Evolutionary conservation across 257 asterid species (phyloP), one percentile per base, ranked within the genome.

Genomic region (Cynanchum wilfordii): DNA sequence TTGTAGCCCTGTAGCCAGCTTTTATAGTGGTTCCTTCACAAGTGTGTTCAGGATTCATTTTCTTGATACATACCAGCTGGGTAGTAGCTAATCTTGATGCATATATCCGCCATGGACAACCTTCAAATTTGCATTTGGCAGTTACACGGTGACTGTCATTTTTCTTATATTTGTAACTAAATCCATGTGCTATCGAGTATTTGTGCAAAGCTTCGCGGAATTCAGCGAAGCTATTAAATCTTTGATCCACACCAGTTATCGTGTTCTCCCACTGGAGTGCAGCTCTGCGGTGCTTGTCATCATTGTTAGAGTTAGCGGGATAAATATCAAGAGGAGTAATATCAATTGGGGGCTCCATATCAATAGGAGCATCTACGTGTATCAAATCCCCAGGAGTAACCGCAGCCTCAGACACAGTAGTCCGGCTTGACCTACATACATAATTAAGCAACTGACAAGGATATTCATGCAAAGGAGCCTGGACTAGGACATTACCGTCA

Each of bases 191-290:
- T 68, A 95, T 92, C 19, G 99, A 95, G 86, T 90, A 95, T 66
- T 95, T 95, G 74, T 90, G 99, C 78, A 95, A 86, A 76, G 97
- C 96, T 73, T 95, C 99, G n/a, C 97, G 98, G 60, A 95, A 86
- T 79, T 95, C 99, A 1, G 96, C 88, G 77, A 91, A 95, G 68
- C 97, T 90, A 77, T 86, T 88, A 80, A 95, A 95, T 78, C 98
- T 85, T 81, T 95, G 99, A 87, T 92, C 97, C 74, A 92, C 98
- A 38, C 99, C 99, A n/a, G 99, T 95, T 73, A 95, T 95, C 74
- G 85, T 80, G 74, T 95, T 87, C 84, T 90, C 93, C 99, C 99
- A 95, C 84, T 91, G 97, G 51, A 87, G 86, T 33, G 97, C 92
- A 40, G 96, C 99, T 85, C 89, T 85, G 71, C 92, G 84, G 66